phyloP scores from a whole-genome alignment of 2,329 filamentous ascomycete species.

The Metarhizium guizhouense region DNA sequence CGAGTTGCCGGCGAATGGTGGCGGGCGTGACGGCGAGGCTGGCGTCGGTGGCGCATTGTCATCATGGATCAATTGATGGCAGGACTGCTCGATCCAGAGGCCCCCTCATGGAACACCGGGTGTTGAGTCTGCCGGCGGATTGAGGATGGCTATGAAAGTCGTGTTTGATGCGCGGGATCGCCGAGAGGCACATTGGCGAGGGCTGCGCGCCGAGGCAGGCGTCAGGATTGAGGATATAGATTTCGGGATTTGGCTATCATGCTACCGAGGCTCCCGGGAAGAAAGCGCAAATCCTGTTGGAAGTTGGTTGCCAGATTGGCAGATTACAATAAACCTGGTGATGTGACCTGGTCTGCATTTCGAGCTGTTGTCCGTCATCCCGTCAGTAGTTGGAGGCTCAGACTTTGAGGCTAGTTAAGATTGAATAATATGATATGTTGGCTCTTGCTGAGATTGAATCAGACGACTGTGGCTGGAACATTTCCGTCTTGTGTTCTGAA shows the following conservation, averaged over 20 bases:
- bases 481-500: too few species aligned
- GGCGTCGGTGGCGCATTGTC: constrained; percentile 6
- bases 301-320: too few species aligned
- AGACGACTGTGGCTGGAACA: too few species aligned
- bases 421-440: too few species aligned
- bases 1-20: too few species aligned
- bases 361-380: too few species aligned
- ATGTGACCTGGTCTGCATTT: too few species aligned
- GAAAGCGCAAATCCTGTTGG: neutral
- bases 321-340: too few species aligned
- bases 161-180: constrained; percentile 17
- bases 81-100: constrained; percentile 8
- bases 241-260: constrained; percentile 14
- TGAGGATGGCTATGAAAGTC: constrained; percentile 16
- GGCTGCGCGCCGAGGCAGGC: constrained; percentile 12
- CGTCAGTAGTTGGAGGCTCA: too few species aligned
- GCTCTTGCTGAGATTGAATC: too few species aligned
- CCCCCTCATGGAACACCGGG: constrained; percentile 9
- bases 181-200: constrained; percentile 14
- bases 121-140: constrained; percentile 11
- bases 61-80: constrained; percentile 18
- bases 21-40: too few species aligned
- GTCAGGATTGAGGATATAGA: constrained; percentile 9
- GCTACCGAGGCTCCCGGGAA: neutral
- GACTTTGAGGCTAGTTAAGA: too few species aligned